A percentile compares a stretch with the other conserved stretches of the same genome.
Evolutionary conservation across 371 early-diverging fungal species (phyloP).

Genomic region (Mortierella sp.): DNA sequence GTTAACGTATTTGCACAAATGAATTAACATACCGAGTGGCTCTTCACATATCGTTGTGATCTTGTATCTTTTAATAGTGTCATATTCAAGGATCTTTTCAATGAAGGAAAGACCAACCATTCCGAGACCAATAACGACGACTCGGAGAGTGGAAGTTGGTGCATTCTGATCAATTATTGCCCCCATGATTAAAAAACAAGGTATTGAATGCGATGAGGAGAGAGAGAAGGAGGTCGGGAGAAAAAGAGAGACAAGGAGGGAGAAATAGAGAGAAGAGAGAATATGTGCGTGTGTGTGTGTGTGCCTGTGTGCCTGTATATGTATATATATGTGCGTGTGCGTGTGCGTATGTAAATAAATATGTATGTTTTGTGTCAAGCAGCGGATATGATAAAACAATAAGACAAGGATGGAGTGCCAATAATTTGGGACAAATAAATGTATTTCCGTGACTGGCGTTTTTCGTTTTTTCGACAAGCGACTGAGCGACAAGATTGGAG

Average conservation of each 20-base stretch:
- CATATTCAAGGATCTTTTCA: constrained; percentile 69
- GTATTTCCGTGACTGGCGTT: too few species aligned
- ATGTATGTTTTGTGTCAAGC: too few species aligned
- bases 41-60: constrained; percentile 73
- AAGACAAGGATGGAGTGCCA: too few species aligned
- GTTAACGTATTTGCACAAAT: neutral
- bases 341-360: too few species aligned
- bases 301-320: too few species aligned
- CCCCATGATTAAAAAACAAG: constrained; percentile 15
- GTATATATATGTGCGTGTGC: too few species aligned
- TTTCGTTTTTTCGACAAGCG: too few species aligned
- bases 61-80: constrained; percentile 57
- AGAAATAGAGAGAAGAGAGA: too few species aligned
- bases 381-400: too few species aligned
- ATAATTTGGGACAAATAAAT: too few species aligned
- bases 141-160: constrained; percentile 7
- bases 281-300: too few species aligned
- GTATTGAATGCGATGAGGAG: neutral
- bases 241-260: neutral
- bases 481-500: too few species aligned
- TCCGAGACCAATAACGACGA: constrained; percentile 74
- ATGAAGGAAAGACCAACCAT: constrained; percentile 78
- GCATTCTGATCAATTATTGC: constrained; percentile 8
- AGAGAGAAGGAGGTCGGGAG: constrained; percentile 2
- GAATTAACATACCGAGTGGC: constrained; percentile 51